These are phyloP conservation scores for Penicillium psychrofluorescens DNA, from an alignment of 495 filamentous ascomycete genomes.

Conservation along the genomic window DNA sequence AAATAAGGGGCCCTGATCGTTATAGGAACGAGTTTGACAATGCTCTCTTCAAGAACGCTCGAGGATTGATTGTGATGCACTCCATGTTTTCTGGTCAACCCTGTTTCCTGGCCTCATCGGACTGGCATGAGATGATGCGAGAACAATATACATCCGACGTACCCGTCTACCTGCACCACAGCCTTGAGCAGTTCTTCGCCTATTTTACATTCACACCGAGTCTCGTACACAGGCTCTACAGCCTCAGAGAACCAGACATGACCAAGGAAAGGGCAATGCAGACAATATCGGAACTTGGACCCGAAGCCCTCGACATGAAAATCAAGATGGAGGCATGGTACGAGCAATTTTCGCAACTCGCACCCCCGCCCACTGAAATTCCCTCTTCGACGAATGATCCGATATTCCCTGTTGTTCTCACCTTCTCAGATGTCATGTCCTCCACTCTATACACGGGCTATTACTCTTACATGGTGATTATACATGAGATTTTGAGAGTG, in stretches of 20 bases:
- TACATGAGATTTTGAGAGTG: conserved; percentile 19
- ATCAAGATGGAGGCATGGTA: conserved; percentile 18
- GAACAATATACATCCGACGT: conserved; percentile 13
- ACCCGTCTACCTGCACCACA: conserved; percentile 6
- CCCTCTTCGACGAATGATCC: conserved; percentile 14
- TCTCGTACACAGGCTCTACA: conserved; percentile 22
- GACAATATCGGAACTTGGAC: conserved; percentile 11
- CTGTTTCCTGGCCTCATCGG: conserved; percentile 22
- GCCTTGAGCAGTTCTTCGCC: conserved; percentile 24
- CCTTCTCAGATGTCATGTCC: conserved; percentile 17
- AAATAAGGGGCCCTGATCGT: conserved; percentile 18
- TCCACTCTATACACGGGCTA: conserved; percentile 23
- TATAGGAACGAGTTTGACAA: conserved; percentile 20
- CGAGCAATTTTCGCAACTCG: conserved; percentile 12
- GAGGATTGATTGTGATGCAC: conserved; percentile 32
- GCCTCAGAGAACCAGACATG: conserved; percentile 12
- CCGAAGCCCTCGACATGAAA: conserved; percentile 17
- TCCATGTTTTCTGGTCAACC: conserved; percentile 25
- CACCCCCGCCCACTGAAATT: conserved; percentile 14
- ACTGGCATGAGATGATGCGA: conserved; percentile 26
- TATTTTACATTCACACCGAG: conserved; percentile 23
- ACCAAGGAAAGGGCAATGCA: conserved; percentile 4
- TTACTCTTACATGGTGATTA: conserved; percentile 27
- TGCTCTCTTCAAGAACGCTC: conserved; percentile 20
- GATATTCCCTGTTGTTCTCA: conserved; percentile 17